phyloP scores from a whole-genome alignment of 1,139 yeast genomes.

The Saccharomyces hybrid region DNA sequence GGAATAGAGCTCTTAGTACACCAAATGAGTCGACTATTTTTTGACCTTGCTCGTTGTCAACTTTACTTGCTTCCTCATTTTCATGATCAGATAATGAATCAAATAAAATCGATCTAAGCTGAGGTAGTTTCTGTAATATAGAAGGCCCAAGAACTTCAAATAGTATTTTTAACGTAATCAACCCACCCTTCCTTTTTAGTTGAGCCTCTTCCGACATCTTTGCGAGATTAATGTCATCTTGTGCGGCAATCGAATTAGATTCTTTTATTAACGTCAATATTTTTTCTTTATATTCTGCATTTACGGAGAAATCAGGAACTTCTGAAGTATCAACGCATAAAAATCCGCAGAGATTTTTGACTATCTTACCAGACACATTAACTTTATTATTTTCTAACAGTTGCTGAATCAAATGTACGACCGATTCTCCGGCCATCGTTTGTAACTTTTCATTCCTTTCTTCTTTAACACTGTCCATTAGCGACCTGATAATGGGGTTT shows the following conservation, averaged over 20 bases:
- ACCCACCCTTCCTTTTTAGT: slow-evolving; percentile 78
- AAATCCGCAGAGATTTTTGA: slow-evolving; percentile 86
- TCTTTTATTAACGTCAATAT: slow-evolving; percentile 77
- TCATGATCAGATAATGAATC: slow-evolving; percentile 44
- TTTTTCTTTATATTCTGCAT: slow-evolving; percentile 46
- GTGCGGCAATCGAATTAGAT: slow-evolving; percentile 62
- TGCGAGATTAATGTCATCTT: slow-evolving; percentile 58
- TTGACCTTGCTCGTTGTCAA: slow-evolving; percentile 57
- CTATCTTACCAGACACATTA: slow-evolving; percentile 79
- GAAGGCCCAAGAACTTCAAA: slow-evolving; percentile 44
- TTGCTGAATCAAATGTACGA: slow-evolving; percentile 54
- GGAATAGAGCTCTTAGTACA: slow-evolving; percentile 65
- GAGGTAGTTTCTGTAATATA: slow-evolving; percentile 59
- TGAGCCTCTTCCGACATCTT: slow-evolving; percentile 64
- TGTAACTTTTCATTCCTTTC: slow-evolving; percentile 68
- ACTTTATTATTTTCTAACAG: slow-evolving; percentile 51
- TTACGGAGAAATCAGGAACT: slow-evolving; percentile 84
- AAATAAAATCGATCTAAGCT: slow-evolving; percentile 58
- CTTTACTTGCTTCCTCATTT: slow-evolving; percentile 35
- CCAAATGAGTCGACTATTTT: slow-evolving; percentile 82
- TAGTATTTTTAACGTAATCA: slow-evolving; percentile 56
- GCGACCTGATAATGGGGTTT: slow-evolving; percentile 79
- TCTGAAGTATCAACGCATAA: slow-evolving; percentile 93
- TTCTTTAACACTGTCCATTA: slow-evolving; percentile 87
- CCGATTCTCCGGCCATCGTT: slow-evolving; percentile 59